phyloP scores from a whole-genome alignment of 805 yeast genomes.

The Lachancea sp. region DNA sequence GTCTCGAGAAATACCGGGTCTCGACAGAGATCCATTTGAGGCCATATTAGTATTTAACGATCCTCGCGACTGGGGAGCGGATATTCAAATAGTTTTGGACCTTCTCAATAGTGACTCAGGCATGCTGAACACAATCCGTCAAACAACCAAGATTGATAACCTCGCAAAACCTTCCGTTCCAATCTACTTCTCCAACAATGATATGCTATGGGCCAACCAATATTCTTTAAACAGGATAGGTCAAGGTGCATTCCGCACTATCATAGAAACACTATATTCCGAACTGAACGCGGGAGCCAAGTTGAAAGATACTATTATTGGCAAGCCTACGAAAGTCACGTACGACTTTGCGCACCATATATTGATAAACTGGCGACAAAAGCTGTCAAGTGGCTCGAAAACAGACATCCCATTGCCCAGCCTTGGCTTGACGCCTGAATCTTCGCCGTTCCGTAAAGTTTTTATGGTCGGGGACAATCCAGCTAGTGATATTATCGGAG shows the following conservation, averaged over 20 bases:
- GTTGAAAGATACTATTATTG: conserved; percentile 55
- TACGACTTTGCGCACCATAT: conserved; percentile 79
- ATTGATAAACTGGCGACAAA: conserved; percentile 46
- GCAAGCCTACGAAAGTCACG: conserved; percentile 75
- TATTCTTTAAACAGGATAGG: conserved; percentile 76
- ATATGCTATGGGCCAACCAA: conserved; percentile 82
- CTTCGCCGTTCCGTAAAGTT: conserved; percentile 50
- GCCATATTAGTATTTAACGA: conserved; percentile 82
- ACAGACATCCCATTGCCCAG: conserved; percentile 36
- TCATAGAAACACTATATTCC: conserved; percentile 52
- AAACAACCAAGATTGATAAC: conserved; percentile 13
- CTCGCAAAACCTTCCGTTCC: conserved; percentile 51
- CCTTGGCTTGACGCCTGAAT: conserved; percentile 37
- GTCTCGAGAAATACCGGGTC: conserved; percentile 27
- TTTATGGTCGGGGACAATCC: conserved; percentile 98
- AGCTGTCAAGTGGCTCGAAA: conserved; percentile 24
- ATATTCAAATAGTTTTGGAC: conserved; percentile 71
- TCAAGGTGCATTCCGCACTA: conserved; percentile 77
- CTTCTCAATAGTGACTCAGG: conserved; percentile 60
- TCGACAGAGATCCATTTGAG: conserved; percentile 45
- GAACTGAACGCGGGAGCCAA: conserved; percentile 44
- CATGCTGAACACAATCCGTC: conserved; percentile 52
- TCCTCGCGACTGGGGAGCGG: conserved; percentile 84
- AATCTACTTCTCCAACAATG: conserved; percentile 74
- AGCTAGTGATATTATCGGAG: conserved; percentile 86